phyloP scores from a whole-genome alignment of 352 stramenopile species.

The Pythium apleroticum region DNA sequence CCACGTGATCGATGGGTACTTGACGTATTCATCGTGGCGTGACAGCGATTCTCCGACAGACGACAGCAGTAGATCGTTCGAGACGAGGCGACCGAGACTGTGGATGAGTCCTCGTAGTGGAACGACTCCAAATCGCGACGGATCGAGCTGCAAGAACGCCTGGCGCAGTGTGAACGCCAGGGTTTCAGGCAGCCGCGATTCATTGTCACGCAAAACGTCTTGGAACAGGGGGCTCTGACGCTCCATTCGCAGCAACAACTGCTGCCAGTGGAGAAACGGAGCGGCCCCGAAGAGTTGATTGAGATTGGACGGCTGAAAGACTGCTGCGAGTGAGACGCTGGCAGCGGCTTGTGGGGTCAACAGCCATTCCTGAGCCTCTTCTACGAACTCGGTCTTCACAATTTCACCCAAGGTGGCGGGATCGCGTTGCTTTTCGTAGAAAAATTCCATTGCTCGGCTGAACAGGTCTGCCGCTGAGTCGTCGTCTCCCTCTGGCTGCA shows the following conservation, averaged over 20 bases:
- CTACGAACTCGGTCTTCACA: slow-evolving; percentile 2
- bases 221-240: slow-evolving; percentile 33
- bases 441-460: slow-evolving; percentile 19
- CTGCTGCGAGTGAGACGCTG: slow-evolving; percentile 1
- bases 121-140: slow-evolving; percentile 42
- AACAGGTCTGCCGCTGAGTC: background rate
- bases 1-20: slow-evolving; percentile 32
- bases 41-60: slow-evolving; percentile 1
- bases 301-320: slow-evolving; percentile 19
- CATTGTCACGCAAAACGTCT: slow-evolving; percentile 34
- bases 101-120: slow-evolving; percentile 41
- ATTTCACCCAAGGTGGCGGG: slow-evolving; percentile 11
- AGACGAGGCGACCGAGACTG: slow-evolving; percentile 16
- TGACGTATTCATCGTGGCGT: background rate
- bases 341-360: background rate
- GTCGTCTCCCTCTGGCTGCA: slow-evolving; percentile 11
- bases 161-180: slow-evolving; percentile 26
- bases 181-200: slow-evolving; percentile 28
- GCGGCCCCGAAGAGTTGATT: slow-evolving; percentile 27
- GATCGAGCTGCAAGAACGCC: slow-evolving; percentile 44
- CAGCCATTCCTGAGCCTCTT: background rate
- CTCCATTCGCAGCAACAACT: slow-evolving; percentile 54
- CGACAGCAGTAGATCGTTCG: background rate
- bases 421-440: slow-evolving; percentile 28
- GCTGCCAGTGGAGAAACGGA: slow-evolving; percentile 57